Conservation (phyloP, 495 filamentous ascomycete species). For the Aspergillus indologenus region DNA sequence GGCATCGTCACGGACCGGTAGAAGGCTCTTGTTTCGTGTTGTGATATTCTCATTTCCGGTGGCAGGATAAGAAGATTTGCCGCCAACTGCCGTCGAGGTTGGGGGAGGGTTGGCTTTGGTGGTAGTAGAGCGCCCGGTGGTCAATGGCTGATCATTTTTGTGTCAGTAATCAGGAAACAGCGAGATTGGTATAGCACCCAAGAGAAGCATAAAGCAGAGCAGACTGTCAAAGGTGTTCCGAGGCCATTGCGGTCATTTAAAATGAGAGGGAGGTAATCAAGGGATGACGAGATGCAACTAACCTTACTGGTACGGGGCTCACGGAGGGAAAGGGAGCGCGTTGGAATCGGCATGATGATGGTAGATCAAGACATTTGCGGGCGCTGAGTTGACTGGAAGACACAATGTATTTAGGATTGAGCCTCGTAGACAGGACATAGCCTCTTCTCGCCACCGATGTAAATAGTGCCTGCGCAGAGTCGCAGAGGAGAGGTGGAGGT, state of each 20-base stretch:
- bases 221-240: not conserved
- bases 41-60: slow-evolving; percentile 13
- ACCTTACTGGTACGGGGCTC: slow-evolving; percentile 38
- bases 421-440: not conserved
- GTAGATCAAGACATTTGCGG: slow-evolving; percentile 7
- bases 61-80: slow-evolving; percentile 3
- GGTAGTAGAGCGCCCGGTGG: slow-evolving; percentile 28
- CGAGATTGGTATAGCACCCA: too few relatives aligned
- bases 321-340: slow-evolving; percentile 36
- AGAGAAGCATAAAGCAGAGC: slow-evolving; percentile 5
- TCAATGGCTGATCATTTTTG: slow-evolving; percentile 23
- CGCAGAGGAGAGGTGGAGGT: not conserved
- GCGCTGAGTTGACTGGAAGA: not conserved
- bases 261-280: not conserved
- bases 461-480: not conserved
- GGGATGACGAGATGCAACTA: slow-evolving; percentile 13
- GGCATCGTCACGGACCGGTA: slow-evolving; percentile 15
- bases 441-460: not conserved
- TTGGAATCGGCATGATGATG: slow-evolving; percentile 42
- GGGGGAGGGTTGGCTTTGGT: slow-evolving; percentile 13
- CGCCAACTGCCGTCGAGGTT: slow-evolving; percentile 6
- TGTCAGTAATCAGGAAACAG: slow-evolving; percentile 16
- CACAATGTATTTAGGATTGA: not conserved
- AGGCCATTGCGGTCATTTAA: not conserved
- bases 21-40: slow-evolving; percentile 13